Percentiles rank a stretch among this genome's conserved stretches.
phyloP scores from a whole-genome alignment of 495 filamentous ascomycete genomes.

The Aspergillus mulundensis region DNA sequence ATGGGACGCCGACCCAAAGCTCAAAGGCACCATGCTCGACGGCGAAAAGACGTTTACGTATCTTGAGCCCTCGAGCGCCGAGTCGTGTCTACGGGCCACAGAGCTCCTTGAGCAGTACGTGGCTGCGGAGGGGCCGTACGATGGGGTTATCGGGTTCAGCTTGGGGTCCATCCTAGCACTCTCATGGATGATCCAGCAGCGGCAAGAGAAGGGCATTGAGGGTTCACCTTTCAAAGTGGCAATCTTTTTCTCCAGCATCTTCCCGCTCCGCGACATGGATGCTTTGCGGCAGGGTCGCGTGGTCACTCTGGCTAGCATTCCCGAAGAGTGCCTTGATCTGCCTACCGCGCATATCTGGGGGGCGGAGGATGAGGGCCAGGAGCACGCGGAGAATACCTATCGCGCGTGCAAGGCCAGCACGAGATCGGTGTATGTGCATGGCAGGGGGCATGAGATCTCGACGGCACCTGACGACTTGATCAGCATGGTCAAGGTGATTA shows the following conservation, averaged over 20 bases:
- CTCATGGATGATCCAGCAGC: slow-evolving; percentile 1
- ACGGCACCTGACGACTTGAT: slow-evolving; percentile 8
- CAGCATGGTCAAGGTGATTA: slow-evolving; percentile 11
- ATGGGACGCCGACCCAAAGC: slow-evolving; percentile 1
- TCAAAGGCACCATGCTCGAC: slow-evolving; percentile 1
- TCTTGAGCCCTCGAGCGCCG: slow-evolving; percentile 1
- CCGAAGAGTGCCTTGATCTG: slow-evolving; percentile 3
- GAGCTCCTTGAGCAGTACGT: slow-evolving; percentile 12
- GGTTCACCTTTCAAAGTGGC: slow-evolving; percentile 14
- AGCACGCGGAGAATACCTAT: slow-evolving; percentile 2
- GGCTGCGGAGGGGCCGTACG: slow-evolving; percentile 28
- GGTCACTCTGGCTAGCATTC: not conserved
- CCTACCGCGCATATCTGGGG: slow-evolving; percentile 35
- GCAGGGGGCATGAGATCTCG: slow-evolving; percentile 26
- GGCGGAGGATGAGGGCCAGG: slow-evolving; percentile 12
- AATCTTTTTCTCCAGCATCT: slow-evolving; percentile 7
- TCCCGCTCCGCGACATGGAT: not conserved
- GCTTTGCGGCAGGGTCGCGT: not conserved
- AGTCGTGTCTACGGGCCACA: not conserved
- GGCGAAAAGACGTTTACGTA: slow-evolving; percentile 7
- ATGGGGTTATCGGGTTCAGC: slow-evolving; percentile 35
- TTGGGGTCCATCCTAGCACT: slow-evolving; percentile 19
- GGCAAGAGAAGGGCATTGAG: not conserved
- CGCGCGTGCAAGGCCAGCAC: slow-evolving; percentile 14
- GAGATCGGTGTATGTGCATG: slow-evolving; percentile 21